Base-by-base conservation (phyloP, 2,329 filamentous ascomycete species). In the Hypoxylon sp. region DNA sequence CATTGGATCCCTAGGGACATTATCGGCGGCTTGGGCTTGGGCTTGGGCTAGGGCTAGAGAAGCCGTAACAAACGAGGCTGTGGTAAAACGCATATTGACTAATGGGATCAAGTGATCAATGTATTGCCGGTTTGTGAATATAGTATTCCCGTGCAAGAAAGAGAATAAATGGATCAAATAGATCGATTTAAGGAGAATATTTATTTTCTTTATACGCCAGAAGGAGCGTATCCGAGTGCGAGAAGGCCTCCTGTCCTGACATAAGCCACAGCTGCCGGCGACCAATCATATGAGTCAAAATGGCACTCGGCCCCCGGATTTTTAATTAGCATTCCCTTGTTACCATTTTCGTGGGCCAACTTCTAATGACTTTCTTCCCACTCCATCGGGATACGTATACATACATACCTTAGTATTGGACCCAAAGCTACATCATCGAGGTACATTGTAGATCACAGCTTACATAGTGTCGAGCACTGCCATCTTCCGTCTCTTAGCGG, bases 11-110 rank as follows among this genome's bases (percentile, higher is more conserved):
- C 67, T 63, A 19, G 70, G 68, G 8, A 51, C 65, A 13, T 67
- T 11, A 22, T 70, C 44, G 50, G 58, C 65, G 29, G 63, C 69
- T 24, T 72, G 58, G 35, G 71, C 73, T 6, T 64, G 46, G 29
- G 63, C 69, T 24, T 72, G 58, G 35, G 71, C 73, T 6, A 65
- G 46, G 59, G 72, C 67, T 22, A 71, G 26, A 46, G 70, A 61
- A 46, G 71, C 69, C 47, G 63, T 62, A 56, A 74, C 42, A 37
- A 75, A 50, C n/a, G 66, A 64, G 10, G 65, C 52, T 19, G 65
- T 59, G 17, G 62, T 47, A 62, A 74, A 70, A 57, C 54, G 71
- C 73, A 75, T 75, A 33, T 35, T 65, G 62, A 33, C 26, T 57
- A 33, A 57, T 52, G 17, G 26, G 53, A 52, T 64, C 48, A 24